These are phyloP conservation scores for Dipteronia sinensis DNA, from an alignment of 345 rosid genomes.

Conservation along the genomic window DNA sequence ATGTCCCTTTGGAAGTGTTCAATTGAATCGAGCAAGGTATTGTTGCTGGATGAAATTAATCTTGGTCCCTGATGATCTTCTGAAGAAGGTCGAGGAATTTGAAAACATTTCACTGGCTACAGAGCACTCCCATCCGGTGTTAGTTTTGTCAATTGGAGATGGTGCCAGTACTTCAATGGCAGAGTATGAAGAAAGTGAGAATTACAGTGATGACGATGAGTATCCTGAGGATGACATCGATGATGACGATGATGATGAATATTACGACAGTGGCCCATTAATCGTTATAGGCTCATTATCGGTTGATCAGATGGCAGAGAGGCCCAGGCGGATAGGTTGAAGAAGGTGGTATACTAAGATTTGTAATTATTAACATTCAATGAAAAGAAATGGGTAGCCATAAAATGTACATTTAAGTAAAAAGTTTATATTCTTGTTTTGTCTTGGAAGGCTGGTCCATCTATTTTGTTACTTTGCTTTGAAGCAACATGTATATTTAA, in stretches of 20 bases:
- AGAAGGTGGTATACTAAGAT: neutral
- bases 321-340: conserved; percentile 25
- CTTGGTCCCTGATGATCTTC: conserved; percentile 72
- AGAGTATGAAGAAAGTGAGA: conserved; percentile 30
- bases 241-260: conserved; percentile 33
- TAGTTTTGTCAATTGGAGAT: conserved; percentile 45
- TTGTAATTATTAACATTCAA: neutral
- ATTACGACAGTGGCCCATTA: conserved; percentile 29
- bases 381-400: neutral
- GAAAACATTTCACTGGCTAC: conserved; percentile 61
- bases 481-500: neutral
- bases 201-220: conserved; percentile 26
- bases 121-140: conserved; percentile 76
- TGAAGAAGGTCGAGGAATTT: conserved; percentile 76
- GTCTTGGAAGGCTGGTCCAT: neutral
- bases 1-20: conserved; percentile 73
- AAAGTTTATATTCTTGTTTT: neutral
- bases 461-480: neutral
- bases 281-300: conserved; percentile 63
- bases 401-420: neutral
- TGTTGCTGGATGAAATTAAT: conserved; percentile 53
- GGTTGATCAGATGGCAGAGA: conserved; percentile 58
- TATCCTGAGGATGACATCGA: conserved; percentile 38
- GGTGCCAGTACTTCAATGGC: conserved; percentile 23
- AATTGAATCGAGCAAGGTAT: conserved; percentile 65